Evolutionary conservation across 257 asterid genomes (phyloP), one percentile per base, ranked within the genome.

Genomic region (Solanum etuberosum): DNA sequence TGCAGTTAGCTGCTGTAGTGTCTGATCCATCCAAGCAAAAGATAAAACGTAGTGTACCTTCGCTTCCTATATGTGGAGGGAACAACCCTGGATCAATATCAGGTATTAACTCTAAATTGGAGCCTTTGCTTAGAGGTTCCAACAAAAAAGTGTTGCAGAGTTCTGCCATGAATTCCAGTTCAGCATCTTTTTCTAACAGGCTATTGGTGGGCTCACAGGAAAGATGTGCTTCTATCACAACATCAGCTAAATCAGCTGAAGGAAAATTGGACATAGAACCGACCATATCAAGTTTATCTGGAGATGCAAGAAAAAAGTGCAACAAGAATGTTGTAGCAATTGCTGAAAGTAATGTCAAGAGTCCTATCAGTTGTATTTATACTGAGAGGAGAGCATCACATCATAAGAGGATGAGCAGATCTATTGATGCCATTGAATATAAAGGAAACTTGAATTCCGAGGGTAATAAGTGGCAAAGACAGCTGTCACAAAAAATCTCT

Each of bases 151-250:
- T 91, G 92, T 94, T 94, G 90, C 92, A 91, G 95, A 90, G 92
- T 96, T 93, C 95, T 94, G 98, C 96, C 93, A 89, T 94, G 92
- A 91, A 95, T 96, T 94, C 97, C 91, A 93, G 96, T 95, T 92
- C 94, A 87, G 94, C 95, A 93, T 96, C 98, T 92, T 94, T 95
- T 94, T 93, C 97, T 94, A 98, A 97, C 93, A 92, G 94, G 91
- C 92, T 93, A 88, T 92, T 92, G 95, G 92, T 92, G 96, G 99
- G 98, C 94, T 95, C 98, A 96, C 97, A 95, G 95, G 98, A 92
- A 89, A 92, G 95, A 89, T 93, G 93, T 88, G 86, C 92, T 81
- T 91, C 97, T 90, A 87, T 92, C 89, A 87, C 94, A 70, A 86
- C 94, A 86, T 93, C 99, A 84, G 91, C 94, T 90, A 92, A 92